Percentiles rank a stretch among this genome's conserved stretches.
These are phyloP conservation scores for Aplosporella prunicola DNA, from an alignment of 2,329 filamentous ascomycete species.

Conservation along the genomic window DNA sequence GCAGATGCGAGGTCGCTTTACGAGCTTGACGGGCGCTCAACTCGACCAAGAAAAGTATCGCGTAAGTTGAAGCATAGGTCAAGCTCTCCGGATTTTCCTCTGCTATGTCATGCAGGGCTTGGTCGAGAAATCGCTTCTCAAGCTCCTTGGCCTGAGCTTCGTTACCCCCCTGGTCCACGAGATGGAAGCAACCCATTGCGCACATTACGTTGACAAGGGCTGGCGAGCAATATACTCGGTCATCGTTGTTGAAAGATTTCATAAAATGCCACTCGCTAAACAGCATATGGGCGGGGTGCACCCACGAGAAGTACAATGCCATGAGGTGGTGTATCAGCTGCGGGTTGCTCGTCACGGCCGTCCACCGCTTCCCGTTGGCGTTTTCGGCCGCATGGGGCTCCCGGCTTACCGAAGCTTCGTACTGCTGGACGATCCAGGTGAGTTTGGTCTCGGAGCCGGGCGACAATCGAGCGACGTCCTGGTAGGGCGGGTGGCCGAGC, in stretches of 20 bases:
- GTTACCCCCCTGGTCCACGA: constrained; percentile 12
- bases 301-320: constrained; percentile 22
- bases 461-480: constrained; percentile 7
- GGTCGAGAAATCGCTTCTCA: constrained; percentile 15
- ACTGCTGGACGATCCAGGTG: constrained; percentile 11
- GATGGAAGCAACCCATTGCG: constrained; percentile 20
- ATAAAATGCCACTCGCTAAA: constrained; percentile 21
- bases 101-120: constrained; percentile 13
- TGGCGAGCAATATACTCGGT: constrained; percentile 17
- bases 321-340: constrained; percentile 19
- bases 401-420: constrained; percentile 1
- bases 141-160: constrained; percentile 13
- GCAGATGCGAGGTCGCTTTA: constrained; percentile 18
- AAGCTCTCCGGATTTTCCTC: constrained; percentile 13
- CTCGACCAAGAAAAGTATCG: constrained; percentile 21
- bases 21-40: constrained; percentile 17
- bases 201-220: constrained; percentile 22
- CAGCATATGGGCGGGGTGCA: constrained; percentile 23
- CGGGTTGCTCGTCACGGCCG: constrained; percentile 16
- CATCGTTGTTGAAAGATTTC: constrained; percentile 13
- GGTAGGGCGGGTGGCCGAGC: constrained; percentile 13
- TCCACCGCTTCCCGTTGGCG: constrained; percentile 15
- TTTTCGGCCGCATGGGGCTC: background rate
- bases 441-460: constrained; percentile 12
- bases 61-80: constrained; percentile 17